Conservation (phyloP, 352 stramenopile species). For the Phytopythium helicoides region DNA sequence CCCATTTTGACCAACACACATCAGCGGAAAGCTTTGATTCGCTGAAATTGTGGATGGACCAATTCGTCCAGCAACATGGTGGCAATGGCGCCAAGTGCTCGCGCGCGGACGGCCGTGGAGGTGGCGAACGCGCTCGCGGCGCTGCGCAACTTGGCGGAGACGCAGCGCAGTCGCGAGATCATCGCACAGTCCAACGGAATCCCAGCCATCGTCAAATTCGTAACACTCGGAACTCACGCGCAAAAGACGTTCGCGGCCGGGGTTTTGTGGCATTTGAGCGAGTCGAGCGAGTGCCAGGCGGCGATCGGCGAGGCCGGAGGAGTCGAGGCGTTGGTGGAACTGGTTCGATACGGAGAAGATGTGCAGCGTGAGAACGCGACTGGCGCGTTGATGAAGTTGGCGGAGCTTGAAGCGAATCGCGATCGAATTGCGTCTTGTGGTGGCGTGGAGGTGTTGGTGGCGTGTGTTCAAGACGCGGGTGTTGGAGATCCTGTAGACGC, state of each 20-base stretch:
- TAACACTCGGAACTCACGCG: not conserved
- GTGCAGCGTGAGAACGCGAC: conserved; percentile 2
- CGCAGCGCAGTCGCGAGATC: not conserved
- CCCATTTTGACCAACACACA: no score
- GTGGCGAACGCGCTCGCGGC: not conserved
- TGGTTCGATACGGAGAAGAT: not conserved
- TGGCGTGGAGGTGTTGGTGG: not conserved
- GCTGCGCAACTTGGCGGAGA: conserved; percentile 2
- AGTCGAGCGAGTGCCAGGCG: not conserved
- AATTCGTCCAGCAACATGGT: no score
- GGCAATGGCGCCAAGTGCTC: no score
- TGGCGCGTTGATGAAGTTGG: conserved; percentile 2
- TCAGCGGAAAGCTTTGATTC: no score
- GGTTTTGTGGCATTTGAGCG: not conserved
- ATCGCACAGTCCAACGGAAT: not conserved
- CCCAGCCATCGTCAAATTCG: not conserved
- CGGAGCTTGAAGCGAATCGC: not conserved
- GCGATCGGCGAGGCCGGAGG: not conserved
- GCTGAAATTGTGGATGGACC: no score
- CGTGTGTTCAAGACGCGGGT: not conserved
- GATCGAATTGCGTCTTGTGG: not conserved
- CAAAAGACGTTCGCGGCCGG: not conserved
- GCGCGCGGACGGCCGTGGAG: no score
- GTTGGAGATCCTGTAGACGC: no score
- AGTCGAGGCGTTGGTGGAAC: not conserved